Percentiles rank a stretch among this genome's conserved stretches.
phyloP scores from a whole-genome alignment of 306 rosid genomes.

The Datisca glomerata region DNA sequence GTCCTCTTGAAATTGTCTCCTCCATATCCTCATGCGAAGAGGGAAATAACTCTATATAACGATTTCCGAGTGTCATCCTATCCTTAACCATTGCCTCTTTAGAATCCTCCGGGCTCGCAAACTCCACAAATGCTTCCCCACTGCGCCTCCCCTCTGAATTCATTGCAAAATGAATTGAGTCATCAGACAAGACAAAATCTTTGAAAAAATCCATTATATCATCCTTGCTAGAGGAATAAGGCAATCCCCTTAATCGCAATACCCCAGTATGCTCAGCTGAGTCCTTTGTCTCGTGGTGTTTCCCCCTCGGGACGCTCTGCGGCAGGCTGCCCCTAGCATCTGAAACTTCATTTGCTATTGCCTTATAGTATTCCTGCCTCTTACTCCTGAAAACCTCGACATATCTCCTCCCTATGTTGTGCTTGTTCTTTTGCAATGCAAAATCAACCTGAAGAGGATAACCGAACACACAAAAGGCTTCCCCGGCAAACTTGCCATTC shows the following conservation, averaged over 20 bases:
- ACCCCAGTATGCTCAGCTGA: conserved; percentile 88
- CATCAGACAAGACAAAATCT: conserved; percentile 51
- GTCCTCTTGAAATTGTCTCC: conserved; percentile 64
- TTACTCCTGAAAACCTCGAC: conserved; percentile 90
- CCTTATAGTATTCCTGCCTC: conserved; percentile 95
- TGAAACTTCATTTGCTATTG: conserved; percentile 68
- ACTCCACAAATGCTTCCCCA: conserved; percentile 95
- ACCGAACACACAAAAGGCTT: conserved; percentile 83
- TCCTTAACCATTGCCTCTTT: conserved; percentile 84
- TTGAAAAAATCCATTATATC: conserved; percentile 72
- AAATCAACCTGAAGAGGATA: conserved; percentile 93
- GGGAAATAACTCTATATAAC: conserved; percentile 77
- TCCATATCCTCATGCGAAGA: conserved; percentile 74
- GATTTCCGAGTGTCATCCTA: conserved; percentile 92
- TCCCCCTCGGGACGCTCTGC: conserved; percentile 51
- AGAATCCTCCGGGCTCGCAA: conserved; percentile 58
- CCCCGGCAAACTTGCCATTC: conserved; percentile 73
- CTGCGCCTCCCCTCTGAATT: conserved; percentile 90
- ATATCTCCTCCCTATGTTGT: conserved; percentile 84
- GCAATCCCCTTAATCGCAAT: conserved; percentile 74
- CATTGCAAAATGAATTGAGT: conserved; percentile 44
- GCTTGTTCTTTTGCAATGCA: conserved; percentile 80
- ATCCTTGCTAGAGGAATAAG: conserved; percentile 79
- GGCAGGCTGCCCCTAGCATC: conserved; percentile 69
- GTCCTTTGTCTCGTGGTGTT: conserved; percentile 71